phyloP scores from a whole-genome alignment of 805 yeast genomes.

The Hanseniaspora nectarophila region DNA sequence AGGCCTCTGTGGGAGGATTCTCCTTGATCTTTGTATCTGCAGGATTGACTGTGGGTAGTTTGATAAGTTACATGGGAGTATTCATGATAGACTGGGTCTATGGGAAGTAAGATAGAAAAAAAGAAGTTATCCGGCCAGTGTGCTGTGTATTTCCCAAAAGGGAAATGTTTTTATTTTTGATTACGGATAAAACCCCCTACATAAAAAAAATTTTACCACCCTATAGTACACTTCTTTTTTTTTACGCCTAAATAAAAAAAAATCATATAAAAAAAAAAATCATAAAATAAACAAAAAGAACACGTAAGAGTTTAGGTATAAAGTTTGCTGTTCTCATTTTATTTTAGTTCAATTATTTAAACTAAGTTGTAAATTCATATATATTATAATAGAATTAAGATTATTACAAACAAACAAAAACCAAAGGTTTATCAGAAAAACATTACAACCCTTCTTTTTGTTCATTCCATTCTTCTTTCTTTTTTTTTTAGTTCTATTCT shows the following conservation, averaged over 20 bases:
- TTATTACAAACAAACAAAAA: no score
- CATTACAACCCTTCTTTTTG: no score
- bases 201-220: background rate
- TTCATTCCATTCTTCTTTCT: no score
- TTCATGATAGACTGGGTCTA: conserved; percentile 16
- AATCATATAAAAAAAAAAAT: no score
- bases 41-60: conserved; percentile 71
- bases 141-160: background rate
- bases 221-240: no score
- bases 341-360: no score
- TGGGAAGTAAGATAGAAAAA: no score
- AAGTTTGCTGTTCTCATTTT: background rate
- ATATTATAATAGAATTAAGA: no score
- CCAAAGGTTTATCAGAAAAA: no score
- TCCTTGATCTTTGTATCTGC: conserved; percentile 65
- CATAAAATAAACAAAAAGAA: background rate
- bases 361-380: no score
- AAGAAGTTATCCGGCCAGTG: background rate
- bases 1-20: conserved; percentile 90
- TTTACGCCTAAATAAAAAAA: background rate
- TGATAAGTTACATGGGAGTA: conserved; percentile 60
- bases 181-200: background rate
- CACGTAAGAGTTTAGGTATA: no score
- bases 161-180: background rate
- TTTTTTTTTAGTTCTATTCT: no score